Evolutionary conservation across 768 basidiomycete genomes (phyloP), one percentile per base, ranked within the genome.

Genomic region (Cystofilobasidium capitatum): DNA sequence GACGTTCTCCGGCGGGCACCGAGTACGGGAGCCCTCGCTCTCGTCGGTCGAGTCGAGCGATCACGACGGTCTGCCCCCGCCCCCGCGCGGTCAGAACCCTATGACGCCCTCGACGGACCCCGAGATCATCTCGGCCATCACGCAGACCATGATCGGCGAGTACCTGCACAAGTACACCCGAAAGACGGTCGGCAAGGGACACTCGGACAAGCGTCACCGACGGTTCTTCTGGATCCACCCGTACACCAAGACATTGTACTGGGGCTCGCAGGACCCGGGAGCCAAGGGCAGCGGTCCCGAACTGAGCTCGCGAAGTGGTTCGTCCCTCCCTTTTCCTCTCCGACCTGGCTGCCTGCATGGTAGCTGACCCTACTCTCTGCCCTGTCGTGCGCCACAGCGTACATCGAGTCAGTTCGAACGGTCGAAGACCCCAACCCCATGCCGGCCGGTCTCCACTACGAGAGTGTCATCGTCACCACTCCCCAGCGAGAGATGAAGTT

Each of bases 211-310:
- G 76, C 81, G 93, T 61, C 96, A 99, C 78, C 86, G 85, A 76
- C 82, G 96, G 42, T 99, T 92, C 85, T 96, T 98, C 83, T 99
- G 96, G 96, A 86, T 99, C n/a, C 94, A 98, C 78, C 96, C 96
- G 24, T 99, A 98, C 76, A 98, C 93, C 45, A 91, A 90, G 80
- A 97, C 92, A 6, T 74, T 99, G 67, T 97, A 98, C 77, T 99
- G 96, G 96, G 91, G 90, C 74, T 87, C 89, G 22, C 85, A 86
- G 13, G 94, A 98, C 79, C 96, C 94, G 59, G 92, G 91, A 35
- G 89, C 89, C 31, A 84, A 26, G 40, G 49, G 44, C 86, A 86
- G 72, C 88, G 91, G 22, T 84, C 87, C 55, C 1, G 92, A 97
- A 79, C 90, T 90, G 10, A 93, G 87, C 75, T 89, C 94, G 17